These are phyloP conservation scores for Quercus berberidifolia DNA, from an alignment of 306 rosid species.

Conservation along the genomic window DNA sequence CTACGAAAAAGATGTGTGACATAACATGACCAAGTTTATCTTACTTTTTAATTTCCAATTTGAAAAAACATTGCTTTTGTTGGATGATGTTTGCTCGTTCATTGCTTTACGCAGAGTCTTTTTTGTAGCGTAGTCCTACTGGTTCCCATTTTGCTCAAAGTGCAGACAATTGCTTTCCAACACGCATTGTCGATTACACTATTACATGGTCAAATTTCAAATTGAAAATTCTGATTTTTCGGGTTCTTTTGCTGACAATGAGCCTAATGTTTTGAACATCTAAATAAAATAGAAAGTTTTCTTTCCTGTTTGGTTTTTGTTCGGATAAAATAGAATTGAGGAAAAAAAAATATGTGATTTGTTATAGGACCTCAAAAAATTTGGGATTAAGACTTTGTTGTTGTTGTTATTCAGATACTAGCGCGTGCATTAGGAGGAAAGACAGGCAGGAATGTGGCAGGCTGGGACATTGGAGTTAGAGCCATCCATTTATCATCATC, in stretches of 20 bases:
- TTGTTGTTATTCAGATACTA: constrained; percentile 41
- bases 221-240: neutral
- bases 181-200: neutral
- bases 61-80: neutral
- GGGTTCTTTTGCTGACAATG: neutral
- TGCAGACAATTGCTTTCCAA: neutral
- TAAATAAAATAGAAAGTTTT: no score
- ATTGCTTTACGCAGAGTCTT: neutral
- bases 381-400: neutral
- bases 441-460: constrained; percentile 55
- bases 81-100: neutral
- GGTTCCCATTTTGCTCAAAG: neutral
- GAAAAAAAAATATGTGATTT: neutral
- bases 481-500: constrained; percentile 46
- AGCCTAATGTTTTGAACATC: no score
- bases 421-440: constrained; percentile 87
- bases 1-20: neutral
- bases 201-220: neutral
- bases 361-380: no score
- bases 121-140: neutral
- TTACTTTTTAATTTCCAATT: neutral
- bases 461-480: constrained; percentile 88
- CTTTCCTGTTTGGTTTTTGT: neutral
- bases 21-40: neutral
- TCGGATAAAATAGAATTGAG: no score